Conservation (phyloP, 805 yeast genomes). For the Candida succiphila region DNA sequence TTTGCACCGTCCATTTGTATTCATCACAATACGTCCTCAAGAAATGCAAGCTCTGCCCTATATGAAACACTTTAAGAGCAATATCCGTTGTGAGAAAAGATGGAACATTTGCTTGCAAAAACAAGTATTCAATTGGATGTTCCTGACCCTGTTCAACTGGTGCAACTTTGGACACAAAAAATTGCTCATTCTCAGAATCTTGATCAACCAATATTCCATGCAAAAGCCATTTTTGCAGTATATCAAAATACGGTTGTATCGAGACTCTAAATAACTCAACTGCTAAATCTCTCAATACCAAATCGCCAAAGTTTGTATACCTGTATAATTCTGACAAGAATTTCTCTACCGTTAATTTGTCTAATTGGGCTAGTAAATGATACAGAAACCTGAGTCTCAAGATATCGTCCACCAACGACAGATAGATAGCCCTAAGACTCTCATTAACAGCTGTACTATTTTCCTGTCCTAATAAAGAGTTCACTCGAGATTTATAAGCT, state of each 20-base stretch:
- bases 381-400: constrained; percentile 48
- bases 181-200: constrained; percentile 43
- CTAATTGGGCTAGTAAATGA: constrained; percentile 28
- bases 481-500: constrained; percentile 26
- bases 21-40: constrained; percentile 59
- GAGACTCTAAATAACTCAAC: constrained; percentile 32
- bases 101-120: neutral
- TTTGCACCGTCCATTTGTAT: constrained; percentile 38
- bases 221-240: constrained; percentile 57
- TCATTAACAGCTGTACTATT: constrained; percentile 4
- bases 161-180: constrained; percentile 29
- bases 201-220: constrained; percentile 42
- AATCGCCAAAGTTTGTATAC: constrained; percentile 57
- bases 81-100: constrained; percentile 5
- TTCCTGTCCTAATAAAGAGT: constrained; percentile 19
- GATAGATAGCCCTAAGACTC: constrained; percentile 22
- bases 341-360: constrained; percentile 30
- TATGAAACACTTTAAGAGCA: constrained; percentile 41
- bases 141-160: too few species aligned
- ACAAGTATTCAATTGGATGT: neutral
- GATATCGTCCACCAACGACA: constrained; percentile 39
- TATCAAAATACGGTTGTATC: constrained; percentile 49
- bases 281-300: constrained; percentile 33
- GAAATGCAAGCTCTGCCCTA: constrained; percentile 66
- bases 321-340: constrained; percentile 43